Evolutionary conservation across 176 grass and related monocot genomes (phyloP), one percentile per base, ranked within the genome.

Genomic region (Phoenix dactylifera): DNA sequence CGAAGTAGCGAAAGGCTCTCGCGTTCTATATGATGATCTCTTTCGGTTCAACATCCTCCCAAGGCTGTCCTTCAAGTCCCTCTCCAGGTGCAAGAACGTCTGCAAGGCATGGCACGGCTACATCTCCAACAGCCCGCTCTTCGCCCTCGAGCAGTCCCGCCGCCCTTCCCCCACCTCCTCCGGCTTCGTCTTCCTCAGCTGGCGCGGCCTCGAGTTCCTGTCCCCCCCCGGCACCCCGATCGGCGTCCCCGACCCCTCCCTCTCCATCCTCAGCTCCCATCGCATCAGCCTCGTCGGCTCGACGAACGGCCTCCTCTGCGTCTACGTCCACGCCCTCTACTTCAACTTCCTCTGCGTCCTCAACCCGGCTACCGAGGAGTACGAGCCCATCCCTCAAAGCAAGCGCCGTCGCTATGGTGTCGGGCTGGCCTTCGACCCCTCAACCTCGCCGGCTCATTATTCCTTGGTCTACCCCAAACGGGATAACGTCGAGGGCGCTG

Each of bases 231-330:
- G 18, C 50, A 28, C n/a, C 51, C 63, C 18, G 57, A 16, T 16
- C 26, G 18, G 60, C 76, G 18, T 49, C 23, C 67, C 70, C 7
- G 66, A 59, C 51, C 72, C 55, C 64, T 77, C 35, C 76, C 80
- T 19, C 26, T 53, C 16, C 58, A 54, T 54, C 48, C 24, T 63
- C 70, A 1, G 58, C 62, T 24, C 24, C 83, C 9, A n/a, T 77
- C 3, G 76, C 80, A 50, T 76, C 59, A 14, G 10, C 1, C 24
- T 89, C 6, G 17, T 80, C 2, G 85, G 80, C 50, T 76, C 63
- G 28, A 83, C 68, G 72, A 80, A 76, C 22, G 84, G 84, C 26
- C 62, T 89, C n/a, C 76, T 89, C 15, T 83, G 73, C 53, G 32
- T 57, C 15, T 78, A 67, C 24, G 65, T 16, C 26, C 30, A 48